Percentiles rank a stretch among this genome's conserved stretches.
These are phyloP conservation scores for Clitopilus hobsonii DNA, from an alignment of 768 basidiomycete genomes.

Conservation along the genomic window DNA sequence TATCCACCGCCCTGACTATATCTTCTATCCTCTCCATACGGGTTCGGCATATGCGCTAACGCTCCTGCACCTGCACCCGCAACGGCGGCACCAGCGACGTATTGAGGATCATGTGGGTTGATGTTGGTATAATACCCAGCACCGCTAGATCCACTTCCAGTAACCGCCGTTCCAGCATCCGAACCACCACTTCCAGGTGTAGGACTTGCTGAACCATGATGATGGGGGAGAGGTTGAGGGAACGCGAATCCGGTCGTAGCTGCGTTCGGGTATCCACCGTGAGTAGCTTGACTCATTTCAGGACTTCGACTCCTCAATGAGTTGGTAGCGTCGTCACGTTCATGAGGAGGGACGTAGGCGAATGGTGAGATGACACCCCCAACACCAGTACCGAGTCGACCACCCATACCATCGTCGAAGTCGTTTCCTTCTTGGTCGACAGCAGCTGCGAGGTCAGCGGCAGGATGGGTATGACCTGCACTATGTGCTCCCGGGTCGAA, in stretches of 20 bases:
- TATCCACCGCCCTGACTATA: not conserved
- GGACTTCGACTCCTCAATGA: not conserved
- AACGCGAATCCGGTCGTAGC: not conserved
- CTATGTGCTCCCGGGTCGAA: slow-evolving; percentile 29
- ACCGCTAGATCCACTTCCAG: slow-evolving; percentile 1
- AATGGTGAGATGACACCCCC: slow-evolving; percentile 32
- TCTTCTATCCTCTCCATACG: not conserved
- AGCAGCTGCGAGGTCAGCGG: slow-evolving; percentile 9
- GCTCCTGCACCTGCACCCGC: not conserved
- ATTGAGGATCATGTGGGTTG: not conserved
- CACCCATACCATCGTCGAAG: slow-evolving; percentile 31
- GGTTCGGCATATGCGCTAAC: not conserved
- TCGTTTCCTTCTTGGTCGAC: slow-evolving; percentile 13
- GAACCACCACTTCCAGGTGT: slow-evolving; percentile 2
- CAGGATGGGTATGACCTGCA: slow-evolving; percentile 9
- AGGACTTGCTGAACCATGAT: not conserved
- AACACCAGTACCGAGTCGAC: slow-evolving; percentile 23
- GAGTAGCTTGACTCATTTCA: slow-evolving; percentile 1
- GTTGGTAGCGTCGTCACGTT: not conserved
- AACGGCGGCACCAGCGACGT: not conserved
- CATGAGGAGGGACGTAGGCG: slow-evolving; percentile 9
- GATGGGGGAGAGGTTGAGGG: not conserved
- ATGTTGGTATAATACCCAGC: not conserved
- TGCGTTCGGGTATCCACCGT: not conserved
- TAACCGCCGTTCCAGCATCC: slow-evolving; percentile 1